Base-by-base conservation (phyloP, 768 basidiomycete species). In the Macrolepiota dolichaula region DNA sequence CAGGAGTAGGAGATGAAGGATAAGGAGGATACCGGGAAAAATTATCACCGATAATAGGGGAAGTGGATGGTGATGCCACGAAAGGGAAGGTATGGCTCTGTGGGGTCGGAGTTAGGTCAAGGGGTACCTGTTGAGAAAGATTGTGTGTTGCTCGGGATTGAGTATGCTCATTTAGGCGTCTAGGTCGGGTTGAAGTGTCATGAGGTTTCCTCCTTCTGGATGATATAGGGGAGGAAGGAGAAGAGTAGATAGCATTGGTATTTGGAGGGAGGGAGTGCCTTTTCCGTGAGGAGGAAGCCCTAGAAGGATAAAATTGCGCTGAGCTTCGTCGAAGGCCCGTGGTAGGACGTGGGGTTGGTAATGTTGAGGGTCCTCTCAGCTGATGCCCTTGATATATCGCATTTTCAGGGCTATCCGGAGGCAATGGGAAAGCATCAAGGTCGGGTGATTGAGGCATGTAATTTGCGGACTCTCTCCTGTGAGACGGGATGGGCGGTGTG, bases 21-120 rank as follows among this genome's bases (percentile, higher is more conserved):
- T 60, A 22, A 60, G 42, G 29, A 19, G 51, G 51, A 46, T 60
- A 60, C 7, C 59, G 58, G 46, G 59, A 60, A 46, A 60, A 51
- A 3, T 51, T 51, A 19, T 52, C 59, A 37, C 53, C 29, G 29
- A 7, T 32, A 11, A 53, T 53, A 19, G 29, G 29, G 2, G 51
- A 60, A 1, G 29, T 17, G n/a, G 59, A 19, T 15, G 29, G 17
- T 25, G 5, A 35, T 24, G 22, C 25, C n/a, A 27, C 24, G 32
- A n/a, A 22, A 13, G n/a, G 38, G 19, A 11, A 50, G 9, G 24
- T 29, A 17, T 35, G 40, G 27, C 35, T 53, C 19, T 15, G 36
- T 15, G 29, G 51, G 24, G 29, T 19, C 25, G 29, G 46, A 6
- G 32, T 6, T 19, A 36, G 37, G 7, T 22, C 9, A 9, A 24